A percentile compares a stretch with the other conserved stretches of the same genome.
phyloP scores from a whole-genome alignment of 1,284 basidiomycete genomes.

The Sanghuangporus sanghuang region DNA sequence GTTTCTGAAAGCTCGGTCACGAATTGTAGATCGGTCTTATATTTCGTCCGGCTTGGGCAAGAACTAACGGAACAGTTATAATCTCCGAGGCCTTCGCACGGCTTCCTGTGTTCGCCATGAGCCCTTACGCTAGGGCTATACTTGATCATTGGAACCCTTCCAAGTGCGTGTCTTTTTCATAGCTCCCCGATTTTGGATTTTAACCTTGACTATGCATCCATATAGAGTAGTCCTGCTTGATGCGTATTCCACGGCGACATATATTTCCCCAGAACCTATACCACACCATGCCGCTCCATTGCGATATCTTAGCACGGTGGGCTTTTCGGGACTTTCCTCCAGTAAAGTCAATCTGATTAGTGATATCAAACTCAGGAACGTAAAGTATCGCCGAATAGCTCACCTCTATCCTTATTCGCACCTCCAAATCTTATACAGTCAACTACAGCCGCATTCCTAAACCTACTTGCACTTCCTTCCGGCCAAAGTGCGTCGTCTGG shows the following conservation, averaged over 20 bases:
- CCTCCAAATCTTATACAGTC: conserved; percentile 58
- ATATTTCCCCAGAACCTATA: conserved; percentile 38
- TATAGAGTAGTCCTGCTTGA: conserved; percentile 48
- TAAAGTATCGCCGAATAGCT: conserved; percentile 18
- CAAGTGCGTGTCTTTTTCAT: conserved; percentile 29
- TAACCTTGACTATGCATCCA: conserved; percentile 3
- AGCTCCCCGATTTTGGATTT: background rate
- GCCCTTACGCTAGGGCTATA: conserved; percentile 40
- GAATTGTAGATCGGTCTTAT: conserved; percentile 42
- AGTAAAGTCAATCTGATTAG: background rate
- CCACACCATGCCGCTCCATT: conserved; percentile 42
- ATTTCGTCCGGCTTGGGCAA: conserved; percentile 46
- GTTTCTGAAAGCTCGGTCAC: background rate
- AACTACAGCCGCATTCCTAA: conserved; percentile 51
- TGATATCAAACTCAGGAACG: background rate
- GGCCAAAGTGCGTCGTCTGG: conserved; percentile 12
- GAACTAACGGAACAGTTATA: conserved; percentile 30
- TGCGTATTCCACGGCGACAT: conserved; percentile 45
- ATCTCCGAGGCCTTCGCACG: conserved; percentile 48
- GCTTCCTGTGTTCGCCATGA: conserved; percentile 49
- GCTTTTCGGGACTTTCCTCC: conserved; percentile 22
- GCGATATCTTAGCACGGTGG: conserved; percentile 38
- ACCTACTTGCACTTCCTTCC: conserved; percentile 25
- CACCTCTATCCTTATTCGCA: conserved; percentile 32
- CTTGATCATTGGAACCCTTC: conserved; percentile 41